Evolutionary conservation across 495 filamentous ascomycete species (phyloP).

Genomic region (Aspergillus baeticus): DNA sequence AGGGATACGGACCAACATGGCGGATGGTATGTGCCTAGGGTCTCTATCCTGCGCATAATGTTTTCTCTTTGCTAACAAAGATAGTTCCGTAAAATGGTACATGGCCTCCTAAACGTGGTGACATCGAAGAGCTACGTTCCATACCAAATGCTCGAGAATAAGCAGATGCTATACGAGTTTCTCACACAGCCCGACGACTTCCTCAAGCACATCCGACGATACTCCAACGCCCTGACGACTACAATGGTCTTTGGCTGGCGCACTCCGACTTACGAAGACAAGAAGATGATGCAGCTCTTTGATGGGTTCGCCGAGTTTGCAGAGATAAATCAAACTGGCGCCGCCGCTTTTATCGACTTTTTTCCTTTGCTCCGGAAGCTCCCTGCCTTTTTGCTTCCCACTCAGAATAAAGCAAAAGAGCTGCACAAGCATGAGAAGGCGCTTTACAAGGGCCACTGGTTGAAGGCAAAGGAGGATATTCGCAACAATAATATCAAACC

Average conservation of each 20-base stretch:
- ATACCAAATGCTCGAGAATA: conserved; percentile 42
- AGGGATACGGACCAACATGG: conserved; percentile 31
- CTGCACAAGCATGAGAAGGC: conserved; percentile 28
- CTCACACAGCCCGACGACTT: conserved; percentile 35
- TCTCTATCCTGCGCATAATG: too few species aligned
- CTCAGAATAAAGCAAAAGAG: conserved; percentile 37
- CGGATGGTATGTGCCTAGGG: conserved; percentile 24
- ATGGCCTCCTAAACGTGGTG: conserved; percentile 28
- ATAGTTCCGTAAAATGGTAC: conserved; percentile 27
- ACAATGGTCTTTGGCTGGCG: conserved; percentile 57
- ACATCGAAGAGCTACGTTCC: conserved; percentile 38
- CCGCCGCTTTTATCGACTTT: conserved; percentile 31
- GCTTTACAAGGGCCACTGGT: conserved; percentile 40
- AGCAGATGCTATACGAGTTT: conserved; percentile 28
- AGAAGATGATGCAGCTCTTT: conserved; percentile 52
- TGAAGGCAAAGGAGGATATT: conserved; percentile 30
- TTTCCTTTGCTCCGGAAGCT: conserved; percentile 29
- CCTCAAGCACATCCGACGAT: conserved; percentile 52
- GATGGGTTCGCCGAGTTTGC: conserved; percentile 48
- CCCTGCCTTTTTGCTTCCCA: conserved; percentile 27
- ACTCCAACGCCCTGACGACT: conserved; percentile 53
- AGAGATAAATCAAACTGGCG: conserved; percentile 39
- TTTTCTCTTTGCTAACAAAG: too few species aligned
- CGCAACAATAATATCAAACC: conserved; percentile 29
- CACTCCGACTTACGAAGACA: conserved; percentile 45